Evolutionary conservation across 352 stramenopile genomes (phyloP).

Genomic region (Phytophthora agathidicida): DNA sequence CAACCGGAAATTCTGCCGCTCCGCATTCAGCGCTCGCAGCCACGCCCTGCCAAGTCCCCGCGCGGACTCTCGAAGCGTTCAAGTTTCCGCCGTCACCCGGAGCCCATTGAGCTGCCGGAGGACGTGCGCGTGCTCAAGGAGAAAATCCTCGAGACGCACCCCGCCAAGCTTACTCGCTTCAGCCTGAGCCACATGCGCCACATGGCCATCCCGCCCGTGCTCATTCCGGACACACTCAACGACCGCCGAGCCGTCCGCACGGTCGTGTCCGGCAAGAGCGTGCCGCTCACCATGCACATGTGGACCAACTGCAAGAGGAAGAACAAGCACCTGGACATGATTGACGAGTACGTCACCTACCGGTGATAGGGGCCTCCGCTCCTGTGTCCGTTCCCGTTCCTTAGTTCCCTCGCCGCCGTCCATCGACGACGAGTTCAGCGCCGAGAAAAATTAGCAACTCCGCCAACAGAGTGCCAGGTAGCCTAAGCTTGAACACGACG

Average conservation of each 20-base stretch:
- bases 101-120: slow-evolving; percentile 34
- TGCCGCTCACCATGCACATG: slow-evolving; percentile 57
- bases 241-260: slow-evolving; percentile 38
- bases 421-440: slow-evolving; percentile 12
- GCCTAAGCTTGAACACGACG: slow-evolving; percentile 26
- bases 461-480: slow-evolving; percentile 12
- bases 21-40: slow-evolving; percentile 30
- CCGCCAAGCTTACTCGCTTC: slow-evolving; percentile 52
- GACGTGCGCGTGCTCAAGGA: slow-evolving; percentile 55
- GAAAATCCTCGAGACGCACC: slow-evolving; percentile 51
- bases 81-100: slow-evolving; percentile 28
- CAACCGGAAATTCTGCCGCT: slow-evolving; percentile 24
- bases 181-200: slow-evolving; percentile 59
- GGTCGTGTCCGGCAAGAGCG: slow-evolving; percentile 49
- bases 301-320: slow-evolving; percentile 51
- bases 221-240: slow-evolving; percentile 49
- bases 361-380: slow-evolving; percentile 18
- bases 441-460: slow-evolving; percentile 17
- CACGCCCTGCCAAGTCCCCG: slow-evolving; percentile 24
- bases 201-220: slow-evolving; percentile 50
- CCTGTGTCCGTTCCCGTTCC: slow-evolving; percentile 1
- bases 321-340: slow-evolving; percentile 48
- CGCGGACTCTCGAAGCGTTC: slow-evolving; percentile 31
- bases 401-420: slow-evolving; percentile 15
- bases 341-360: slow-evolving; percentile 57